Evolutionary conservation across 176 grass and related monocot genomes (phyloP).

Genomic region (Cymbopogon citratus): DNA sequence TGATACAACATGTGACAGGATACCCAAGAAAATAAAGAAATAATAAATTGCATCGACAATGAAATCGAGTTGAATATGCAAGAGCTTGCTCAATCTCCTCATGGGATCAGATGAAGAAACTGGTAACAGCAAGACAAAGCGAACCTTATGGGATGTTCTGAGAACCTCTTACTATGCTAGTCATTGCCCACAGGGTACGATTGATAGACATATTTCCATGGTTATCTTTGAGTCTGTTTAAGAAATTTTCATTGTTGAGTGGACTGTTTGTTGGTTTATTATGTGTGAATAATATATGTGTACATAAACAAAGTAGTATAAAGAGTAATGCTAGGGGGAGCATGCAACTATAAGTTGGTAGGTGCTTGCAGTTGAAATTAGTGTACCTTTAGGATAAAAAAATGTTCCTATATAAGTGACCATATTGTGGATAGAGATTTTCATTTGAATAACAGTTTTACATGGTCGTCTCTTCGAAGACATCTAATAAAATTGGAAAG

Average conservation of each 20-base stretch:
- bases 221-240: slow-evolving; percentile 42
- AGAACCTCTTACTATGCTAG: slow-evolving; percentile 46
- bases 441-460: no score
- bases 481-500: no score
- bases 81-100: slow-evolving; percentile 35
- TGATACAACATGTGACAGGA: neutral
- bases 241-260: neutral
- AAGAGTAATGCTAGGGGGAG: neutral
- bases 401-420: no score
- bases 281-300: neutral
- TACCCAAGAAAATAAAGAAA: neutral
- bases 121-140: slow-evolving; percentile 9
- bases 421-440: no score
- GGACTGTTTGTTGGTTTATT: no score
- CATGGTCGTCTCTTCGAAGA: no score
- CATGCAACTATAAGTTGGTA: neutral
- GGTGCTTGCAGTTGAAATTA: neutral
- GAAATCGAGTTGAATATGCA: slow-evolving; percentile 33
- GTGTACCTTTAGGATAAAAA: no score
- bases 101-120: neutral
- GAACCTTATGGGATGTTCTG: slow-evolving; percentile 35
- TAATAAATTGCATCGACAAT: neutral
- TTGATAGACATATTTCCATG: slow-evolving; percentile 34
- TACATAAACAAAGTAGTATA: neutral
- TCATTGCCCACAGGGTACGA: slow-evolving; percentile 9